phyloP scores from a whole-genome alignment of 352 stramenopile species.

The Halophytophthora batemanensis region DNA sequence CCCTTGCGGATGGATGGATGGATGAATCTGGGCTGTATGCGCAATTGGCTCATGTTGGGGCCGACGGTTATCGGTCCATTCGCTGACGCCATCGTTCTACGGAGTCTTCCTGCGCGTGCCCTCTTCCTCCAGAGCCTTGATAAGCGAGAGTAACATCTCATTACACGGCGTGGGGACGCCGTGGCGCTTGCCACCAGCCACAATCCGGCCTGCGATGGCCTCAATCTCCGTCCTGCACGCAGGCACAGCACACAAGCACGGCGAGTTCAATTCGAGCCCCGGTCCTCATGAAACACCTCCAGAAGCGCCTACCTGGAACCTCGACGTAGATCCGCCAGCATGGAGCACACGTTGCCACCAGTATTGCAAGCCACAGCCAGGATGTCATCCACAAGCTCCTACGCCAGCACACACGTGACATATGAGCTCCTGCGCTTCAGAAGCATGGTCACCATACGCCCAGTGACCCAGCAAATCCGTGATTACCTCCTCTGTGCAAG shows the following conservation, averaged over 20 bases:
- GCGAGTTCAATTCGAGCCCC: no score
- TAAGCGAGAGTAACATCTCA: conserved; percentile 44
- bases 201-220: conserved; percentile 62
- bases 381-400: conserved; percentile 60
- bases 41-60: neutral
- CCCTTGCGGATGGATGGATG: no score
- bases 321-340: conserved; percentile 63
- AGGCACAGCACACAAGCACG: neutral
- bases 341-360: conserved; percentile 68
- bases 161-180: conserved; percentile 63
- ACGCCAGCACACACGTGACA: neutral
- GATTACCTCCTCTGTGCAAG: conserved; percentile 39
- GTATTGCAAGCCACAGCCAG: conserved; percentile 50
- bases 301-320: conserved; percentile 35
- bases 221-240: conserved; percentile 63
- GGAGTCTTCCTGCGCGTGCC: conserved; percentile 8
- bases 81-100: neutral
- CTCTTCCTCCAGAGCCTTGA: conserved; percentile 56
- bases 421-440: no score
- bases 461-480: no score
- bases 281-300: no score
- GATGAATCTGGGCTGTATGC: neutral
- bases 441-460: no score
- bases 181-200: conserved; percentile 38
- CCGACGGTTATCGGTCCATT: neutral